These are phyloP conservation scores for Kwoniella europaea DNA, from an alignment of 768 basidiomycete genomes.

Conservation along the genomic window DNA sequence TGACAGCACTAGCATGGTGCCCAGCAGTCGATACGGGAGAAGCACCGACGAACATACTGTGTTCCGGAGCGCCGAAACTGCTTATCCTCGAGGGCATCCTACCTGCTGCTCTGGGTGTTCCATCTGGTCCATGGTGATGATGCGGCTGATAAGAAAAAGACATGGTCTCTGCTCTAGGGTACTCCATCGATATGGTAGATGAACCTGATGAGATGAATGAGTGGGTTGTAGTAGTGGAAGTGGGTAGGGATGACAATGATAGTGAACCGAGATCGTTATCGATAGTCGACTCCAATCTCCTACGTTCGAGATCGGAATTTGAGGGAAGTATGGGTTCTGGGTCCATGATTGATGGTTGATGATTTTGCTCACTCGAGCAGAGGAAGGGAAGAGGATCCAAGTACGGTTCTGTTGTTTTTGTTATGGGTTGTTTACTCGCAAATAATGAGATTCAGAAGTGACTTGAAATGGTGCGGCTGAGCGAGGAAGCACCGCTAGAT, in stretches of 20 bases:
- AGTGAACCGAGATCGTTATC: constrained; percentile 47
- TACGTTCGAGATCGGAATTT: constrained; percentile 43
- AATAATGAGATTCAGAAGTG: neutral
- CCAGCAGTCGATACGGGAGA: constrained; percentile 73
- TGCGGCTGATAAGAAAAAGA: constrained; percentile 9
- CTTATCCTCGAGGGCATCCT: neutral
- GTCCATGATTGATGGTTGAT: constrained; percentile 23
- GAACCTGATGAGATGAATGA: constrained; percentile 23
- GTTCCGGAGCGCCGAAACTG: constrained; percentile 16
- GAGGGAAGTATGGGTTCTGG: constrained; percentile 45
- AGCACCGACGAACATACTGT: constrained; percentile 38
- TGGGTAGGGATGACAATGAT: constrained; percentile 32
- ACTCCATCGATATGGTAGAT: constrained; percentile 29
- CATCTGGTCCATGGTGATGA: constrained; percentile 30
- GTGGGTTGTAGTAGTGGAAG: constrained; percentile 13
- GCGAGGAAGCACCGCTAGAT: no score
- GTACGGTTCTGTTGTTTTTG: neutral
- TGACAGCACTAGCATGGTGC: constrained; percentile 87
- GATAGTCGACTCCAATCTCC: constrained; percentile 48
- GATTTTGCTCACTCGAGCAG: neutral
- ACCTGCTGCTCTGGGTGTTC: constrained; percentile 38
- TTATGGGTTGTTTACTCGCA: neutral
- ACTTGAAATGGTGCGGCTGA: neutral
- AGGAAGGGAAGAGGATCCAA: neutral
- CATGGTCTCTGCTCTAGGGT: constrained; percentile 27